Evolutionary conservation across 2,329 filamentous ascomycete genomes (phyloP), one percentile per base, ranked within the genome.

Genomic region (Ophiocordyceps camponoti-leonardi): DNA sequence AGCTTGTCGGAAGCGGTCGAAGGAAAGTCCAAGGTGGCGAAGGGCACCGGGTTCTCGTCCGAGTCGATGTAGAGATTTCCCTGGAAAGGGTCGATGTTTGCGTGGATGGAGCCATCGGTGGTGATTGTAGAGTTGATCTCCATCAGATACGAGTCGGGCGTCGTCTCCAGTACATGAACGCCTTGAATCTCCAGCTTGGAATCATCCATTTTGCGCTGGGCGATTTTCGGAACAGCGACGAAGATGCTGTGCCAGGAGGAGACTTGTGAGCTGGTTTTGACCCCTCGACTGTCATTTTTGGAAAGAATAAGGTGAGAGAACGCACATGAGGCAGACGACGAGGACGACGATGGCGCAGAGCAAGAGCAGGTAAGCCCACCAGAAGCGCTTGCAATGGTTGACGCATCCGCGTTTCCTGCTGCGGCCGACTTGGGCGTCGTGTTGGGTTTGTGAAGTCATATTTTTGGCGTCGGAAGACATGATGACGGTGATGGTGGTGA

Each of bases 301-400:
- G 5, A 26, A 26, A 13, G 11, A 41, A 22, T 28, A 37, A 33
- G 14, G 18, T 16, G 16, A 6, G 5, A n/a, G 41, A 26, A 70
- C 75, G 71, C 65, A 81, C 77, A 81, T 59, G 37, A 78, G 62
- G 37, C 73, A 65, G 18, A 82, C 68, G 35, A 77, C 63, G 14
- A 82, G 59, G 31, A 77, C 65, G 41, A 71, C 57, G 41, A 77
- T 59, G 49, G 67, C 51, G 47, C 71, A 55, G 44, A 76, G 57
- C 16, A 66, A 56, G 47, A 81, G 61, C 48, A 79, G 57, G 52
- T 78, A 68, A 50, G 68, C 53, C 77, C 77, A 81, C 78, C 77
- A 81, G 53, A 72, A 79, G 52, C 64, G 67, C 54, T 61, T 67
- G 57, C 69, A 71, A 56, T 77, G 72, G 42, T 66, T 61, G 46